These are phyloP conservation scores for Suillus bovinus DNA, from an alignment of 768 basidiomycete species.

Conservation along the genomic window DNA sequence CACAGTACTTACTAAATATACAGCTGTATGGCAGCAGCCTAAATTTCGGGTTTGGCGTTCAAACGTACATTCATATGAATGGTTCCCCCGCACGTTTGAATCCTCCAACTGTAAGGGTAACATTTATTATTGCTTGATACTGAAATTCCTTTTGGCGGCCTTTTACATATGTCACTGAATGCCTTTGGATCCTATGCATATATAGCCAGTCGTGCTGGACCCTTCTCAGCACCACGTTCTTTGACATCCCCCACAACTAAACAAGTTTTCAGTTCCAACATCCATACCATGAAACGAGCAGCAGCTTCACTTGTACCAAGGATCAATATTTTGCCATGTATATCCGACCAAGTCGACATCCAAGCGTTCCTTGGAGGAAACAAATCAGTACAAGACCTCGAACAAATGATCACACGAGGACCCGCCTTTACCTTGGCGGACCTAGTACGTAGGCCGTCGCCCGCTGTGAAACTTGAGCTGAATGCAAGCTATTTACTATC, in stretches of 20 bases:
- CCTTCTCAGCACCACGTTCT: background rate
- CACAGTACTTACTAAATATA: no score
- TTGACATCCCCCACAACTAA: background rate
- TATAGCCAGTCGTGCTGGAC: background rate
- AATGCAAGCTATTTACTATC: background rate
- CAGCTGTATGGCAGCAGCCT: background rate
- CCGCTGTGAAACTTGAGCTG: background rate
- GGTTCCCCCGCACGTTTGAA: background rate
- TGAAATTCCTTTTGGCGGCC: background rate
- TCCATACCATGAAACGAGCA: background rate
- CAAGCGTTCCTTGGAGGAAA: slow-evolving; percentile 9
- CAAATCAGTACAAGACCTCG: slow-evolving; percentile 26
- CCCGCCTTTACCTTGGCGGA: slow-evolving; percentile 24
- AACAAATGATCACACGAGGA: slow-evolving; percentile 30
- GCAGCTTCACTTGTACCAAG: background rate
- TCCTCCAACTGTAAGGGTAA: background rate
- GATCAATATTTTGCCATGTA: background rate
- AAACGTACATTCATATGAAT: background rate
- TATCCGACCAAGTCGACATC: background rate
- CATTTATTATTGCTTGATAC: background rate
- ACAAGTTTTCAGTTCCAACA: background rate
- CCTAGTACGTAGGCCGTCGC: slow-evolving; percentile 24
- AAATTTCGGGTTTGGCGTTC: background rate
- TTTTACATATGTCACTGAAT: background rate
- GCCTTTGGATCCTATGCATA: background rate